Evolutionary conservation across 225 moss, liverwort and hornwort species (phyloP), one percentile per base, ranked within the genome.

Genomic region (Ulota crispa): DNA sequence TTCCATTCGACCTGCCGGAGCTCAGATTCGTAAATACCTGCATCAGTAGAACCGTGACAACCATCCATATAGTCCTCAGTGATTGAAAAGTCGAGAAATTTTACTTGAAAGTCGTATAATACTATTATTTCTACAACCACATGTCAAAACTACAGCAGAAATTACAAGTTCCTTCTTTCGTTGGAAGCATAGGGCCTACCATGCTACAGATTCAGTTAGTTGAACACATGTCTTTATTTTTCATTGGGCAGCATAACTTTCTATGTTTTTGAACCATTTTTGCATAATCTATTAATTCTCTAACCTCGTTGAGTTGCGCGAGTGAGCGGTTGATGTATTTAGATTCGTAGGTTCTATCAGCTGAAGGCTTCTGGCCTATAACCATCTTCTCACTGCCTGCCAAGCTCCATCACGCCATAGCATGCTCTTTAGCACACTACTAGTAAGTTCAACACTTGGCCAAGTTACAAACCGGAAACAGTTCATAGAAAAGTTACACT

Each of bases 381-480:
- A 80, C 74, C 37, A 91, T 88, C 83, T 87, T 95, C 86, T 95
- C 95, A 80, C 88, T 92, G 76, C 95, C 95, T 93, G 91, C 75
- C 75, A 75, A 67, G 65, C 74, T 61, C 74, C 79, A 84, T 59
- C 19, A 71, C 21, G 55, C 59, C 81, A 74, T 55, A 68, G n/a
- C 45, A 83, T 64, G 53, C 73, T 63, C 53, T 39, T 77, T 14
- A 81, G 43, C 65, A 78, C 70, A 47, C 8, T 30, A 75, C 28
- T 31, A 66, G n/a, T 50, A 18, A 50, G 50, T 31, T 12, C 61
- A 71, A 50, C 36, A 63, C 13, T 50, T 77, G 7, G 7, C 43
- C 23, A 30, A 68, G 24, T 69, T 39, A 45, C 27, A 21, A 34
- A 14, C 28, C 6, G 18, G 50, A 31, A 50, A 6, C 64, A 71